Percentiles rank a stretch among this genome's conserved stretches.
Evolutionary conservation across 148 eudicot species (phyloP).

Genomic region (Silene conica): DNA sequence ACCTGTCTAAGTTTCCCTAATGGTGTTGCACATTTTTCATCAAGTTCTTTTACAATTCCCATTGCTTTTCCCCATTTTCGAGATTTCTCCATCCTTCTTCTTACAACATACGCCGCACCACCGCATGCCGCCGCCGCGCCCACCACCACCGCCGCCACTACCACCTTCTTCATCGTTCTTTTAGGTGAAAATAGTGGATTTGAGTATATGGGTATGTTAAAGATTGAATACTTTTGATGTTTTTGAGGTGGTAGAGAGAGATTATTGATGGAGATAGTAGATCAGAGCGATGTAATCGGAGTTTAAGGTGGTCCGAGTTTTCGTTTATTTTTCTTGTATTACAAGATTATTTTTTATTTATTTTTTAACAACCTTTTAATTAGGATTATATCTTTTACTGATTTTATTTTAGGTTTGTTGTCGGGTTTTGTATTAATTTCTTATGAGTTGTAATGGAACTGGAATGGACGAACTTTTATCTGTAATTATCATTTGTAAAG

Average conservation of each 20-base stretch:
- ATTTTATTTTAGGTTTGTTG: no score
- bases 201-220: slow-evolving; percentile 1
- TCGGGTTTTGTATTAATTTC: no score
- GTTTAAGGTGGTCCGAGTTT: slow-evolving; percentile 13
- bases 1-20: slow-evolving; percentile 52
- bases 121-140: slow-evolving; percentile 51
- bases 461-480: no score
- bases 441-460: no score
- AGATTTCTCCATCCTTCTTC: slow-evolving; percentile 41
- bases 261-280: slow-evolving; percentile 13
- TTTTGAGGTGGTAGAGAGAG: neutral
- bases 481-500: no score
- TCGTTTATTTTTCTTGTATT: neutral
- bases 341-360: no score
- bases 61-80: slow-evolving; percentile 44
- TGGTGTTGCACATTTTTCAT: slow-evolving; percentile 49
- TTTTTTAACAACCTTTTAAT: no score
- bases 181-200: neutral
- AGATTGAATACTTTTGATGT: slow-evolving; percentile 19
- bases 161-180: slow-evolving; percentile 56
- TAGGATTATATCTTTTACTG: no score
- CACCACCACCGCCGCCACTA: slow-evolving; percentile 56
- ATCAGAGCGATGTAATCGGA: slow-evolving; percentile 18
- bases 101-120: slow-evolving; percentile 53
- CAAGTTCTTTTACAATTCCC: slow-evolving; percentile 53